Percentiles rank a stretch among this genome's conserved stretches.
phyloP scores from a whole-genome alignment of 352 stramenopile genomes.

The Pythium folliculosum region DNA sequence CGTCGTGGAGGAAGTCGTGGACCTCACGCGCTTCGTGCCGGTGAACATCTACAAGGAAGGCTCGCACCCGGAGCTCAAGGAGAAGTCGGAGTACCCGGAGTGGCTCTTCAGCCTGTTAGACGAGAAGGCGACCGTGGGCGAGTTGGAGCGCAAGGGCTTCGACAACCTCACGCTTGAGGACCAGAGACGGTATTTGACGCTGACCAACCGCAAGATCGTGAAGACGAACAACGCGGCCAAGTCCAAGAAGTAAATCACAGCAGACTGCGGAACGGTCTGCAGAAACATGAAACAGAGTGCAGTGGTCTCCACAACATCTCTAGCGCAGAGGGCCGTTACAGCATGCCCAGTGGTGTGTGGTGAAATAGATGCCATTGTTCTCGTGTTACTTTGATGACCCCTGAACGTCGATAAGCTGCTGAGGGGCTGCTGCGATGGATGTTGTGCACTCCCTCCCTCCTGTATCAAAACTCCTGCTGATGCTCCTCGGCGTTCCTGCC shows the following conservation, averaged over 20 bases:
- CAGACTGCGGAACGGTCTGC: slow-evolving; percentile 14
- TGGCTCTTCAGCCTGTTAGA: slow-evolving; percentile 87
- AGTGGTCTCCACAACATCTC: not conserved
- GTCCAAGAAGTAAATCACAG: slow-evolving; percentile 77
- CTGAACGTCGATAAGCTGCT: not conserved
- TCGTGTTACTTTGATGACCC: slow-evolving; percentile 4
- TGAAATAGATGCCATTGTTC: slow-evolving; percentile 14
- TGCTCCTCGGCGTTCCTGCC: too few relatives aligned
- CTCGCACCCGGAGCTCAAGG: slow-evolving; percentile 78
- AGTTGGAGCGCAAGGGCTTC: slow-evolving; percentile 79
- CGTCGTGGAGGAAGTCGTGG: slow-evolving; percentile 69
- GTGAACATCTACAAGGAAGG: slow-evolving; percentile 89
- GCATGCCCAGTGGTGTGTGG: not conserved
- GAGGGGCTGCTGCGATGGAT: not conserved
- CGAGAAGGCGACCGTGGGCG: slow-evolving; percentile 66
- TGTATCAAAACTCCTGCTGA: not conserved
- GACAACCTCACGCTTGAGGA: slow-evolving; percentile 77
- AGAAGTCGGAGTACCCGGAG: slow-evolving; percentile 76
- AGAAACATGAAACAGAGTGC: slow-evolving; percentile 10
- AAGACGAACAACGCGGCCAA: slow-evolving; percentile 81
- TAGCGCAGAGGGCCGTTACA: not conserved
- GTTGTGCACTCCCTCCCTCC: not conserved
- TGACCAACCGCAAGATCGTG: slow-evolving; percentile 69
- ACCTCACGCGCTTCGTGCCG: slow-evolving; percentile 74
- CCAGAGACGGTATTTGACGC: slow-evolving; percentile 76